A percentile compares a stretch with the other conserved stretches of the same genome.
Conservation (phyloP, 768 basidiomycete species). For the Melanogaster broomeanus region DNA sequence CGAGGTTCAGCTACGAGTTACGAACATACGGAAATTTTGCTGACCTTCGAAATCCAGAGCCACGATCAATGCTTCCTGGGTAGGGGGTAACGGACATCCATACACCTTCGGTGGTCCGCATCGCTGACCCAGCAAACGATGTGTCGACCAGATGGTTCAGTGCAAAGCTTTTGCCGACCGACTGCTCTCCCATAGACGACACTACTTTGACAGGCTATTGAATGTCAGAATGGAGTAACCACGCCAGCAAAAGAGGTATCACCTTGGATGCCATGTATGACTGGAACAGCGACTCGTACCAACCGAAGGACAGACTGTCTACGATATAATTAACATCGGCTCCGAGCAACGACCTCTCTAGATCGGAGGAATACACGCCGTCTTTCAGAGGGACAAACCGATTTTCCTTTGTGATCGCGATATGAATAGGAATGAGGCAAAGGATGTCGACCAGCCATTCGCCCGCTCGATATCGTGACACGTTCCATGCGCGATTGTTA, state of each 20-base stretch:
- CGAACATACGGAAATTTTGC: neutral
- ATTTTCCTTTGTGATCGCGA: conserved; percentile 56
- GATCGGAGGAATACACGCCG: conserved; percentile 44
- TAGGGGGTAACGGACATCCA: conserved; percentile 64
- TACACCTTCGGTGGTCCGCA: conserved; percentile 60
- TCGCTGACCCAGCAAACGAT: conserved; percentile 59
- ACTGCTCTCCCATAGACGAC: conserved; percentile 64
- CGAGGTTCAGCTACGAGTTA: neutral
- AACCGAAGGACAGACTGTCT: conserved; percentile 50
- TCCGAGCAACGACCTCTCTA: conserved; percentile 52
- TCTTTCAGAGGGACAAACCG: conserved; percentile 58
- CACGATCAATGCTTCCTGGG: conserved; percentile 48
- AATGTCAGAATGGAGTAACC: neutral
- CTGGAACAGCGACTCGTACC: conserved; percentile 61
- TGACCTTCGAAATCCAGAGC: conserved; percentile 61
- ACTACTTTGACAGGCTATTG: conserved; percentile 56
- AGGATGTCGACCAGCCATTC: conserved; percentile 60
- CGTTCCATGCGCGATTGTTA: conserved; percentile 19
- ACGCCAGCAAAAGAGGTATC: neutral
- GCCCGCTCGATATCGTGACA: conserved; percentile 47
- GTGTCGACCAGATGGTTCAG: conserved; percentile 57
- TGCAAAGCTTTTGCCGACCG: conserved; percentile 54
- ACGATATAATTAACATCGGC: conserved; percentile 53
- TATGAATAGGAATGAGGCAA: conserved; percentile 59
- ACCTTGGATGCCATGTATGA: conserved; percentile 57